phyloP scores from a whole-genome alignment of 2,329 filamentous ascomycete species.

The Penicillium sumatraense region DNA sequence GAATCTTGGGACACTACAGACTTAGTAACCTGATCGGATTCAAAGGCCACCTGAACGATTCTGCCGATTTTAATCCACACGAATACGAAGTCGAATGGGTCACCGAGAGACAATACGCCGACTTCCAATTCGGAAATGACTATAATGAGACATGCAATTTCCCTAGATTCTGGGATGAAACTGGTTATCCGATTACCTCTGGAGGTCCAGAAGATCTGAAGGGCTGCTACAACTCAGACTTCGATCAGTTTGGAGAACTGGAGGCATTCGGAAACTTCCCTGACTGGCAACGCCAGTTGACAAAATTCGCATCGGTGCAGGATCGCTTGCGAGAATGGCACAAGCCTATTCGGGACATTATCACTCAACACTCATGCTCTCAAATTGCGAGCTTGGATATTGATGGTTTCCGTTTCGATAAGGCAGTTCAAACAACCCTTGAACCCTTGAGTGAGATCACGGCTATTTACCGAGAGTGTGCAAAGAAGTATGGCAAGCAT shows the following conservation, averaged over 20 bases:
- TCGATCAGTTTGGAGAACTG: slow-evolving; percentile 67
- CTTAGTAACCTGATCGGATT: slow-evolving; percentile 67
- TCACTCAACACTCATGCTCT: slow-evolving; percentile 67
- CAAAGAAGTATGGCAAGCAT: slow-evolving; percentile 58
- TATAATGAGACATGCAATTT: slow-evolving; percentile 61
- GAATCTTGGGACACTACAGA: slow-evolving; percentile 8
- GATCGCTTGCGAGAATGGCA: slow-evolving; percentile 69
- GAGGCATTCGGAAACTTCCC: slow-evolving; percentile 67
- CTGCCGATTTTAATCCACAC: slow-evolving; percentile 58
- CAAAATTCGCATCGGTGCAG: slow-evolving; percentile 70
- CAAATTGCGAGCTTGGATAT: slow-evolving; percentile 65
- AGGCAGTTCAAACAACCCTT: slow-evolving; percentile 66
- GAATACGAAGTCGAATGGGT: slow-evolving; percentile 66
- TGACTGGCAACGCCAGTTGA: slow-evolving; percentile 66
- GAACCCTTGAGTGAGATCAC: slow-evolving; percentile 65
- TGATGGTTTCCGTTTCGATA: slow-evolving; percentile 70
- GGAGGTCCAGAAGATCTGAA: slow-evolving; percentile 52
- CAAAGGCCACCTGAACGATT: slow-evolving; percentile 62
- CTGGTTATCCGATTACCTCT: slow-evolving; percentile 55
- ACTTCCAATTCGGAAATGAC: slow-evolving; percentile 60
- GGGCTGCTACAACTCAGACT: slow-evolving; percentile 66
- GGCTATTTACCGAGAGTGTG: slow-evolving; percentile 61
- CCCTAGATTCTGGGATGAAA: slow-evolving; percentile 65
- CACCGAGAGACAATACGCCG: slow-evolving; percentile 56
- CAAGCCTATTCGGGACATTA: slow-evolving; percentile 60